Evolutionary conservation across 2,329 filamentous ascomycete genomes (phyloP).

Genomic region (Xylaria multiplex): DNA sequence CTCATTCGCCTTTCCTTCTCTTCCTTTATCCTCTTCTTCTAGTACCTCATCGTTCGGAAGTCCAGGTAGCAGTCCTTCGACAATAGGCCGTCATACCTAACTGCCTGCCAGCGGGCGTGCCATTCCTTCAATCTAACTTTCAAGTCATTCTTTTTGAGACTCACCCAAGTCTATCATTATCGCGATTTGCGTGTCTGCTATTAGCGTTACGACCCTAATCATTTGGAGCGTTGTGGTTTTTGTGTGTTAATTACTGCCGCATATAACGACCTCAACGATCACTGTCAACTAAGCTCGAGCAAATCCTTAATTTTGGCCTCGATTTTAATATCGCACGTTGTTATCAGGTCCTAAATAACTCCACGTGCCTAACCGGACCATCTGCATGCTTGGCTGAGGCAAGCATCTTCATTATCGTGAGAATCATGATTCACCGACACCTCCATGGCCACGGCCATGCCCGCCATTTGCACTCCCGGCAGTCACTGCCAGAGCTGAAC

Average conservation of each 20-base stretch:
- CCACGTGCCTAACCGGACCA: background rate
- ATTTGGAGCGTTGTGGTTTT: conserved; percentile 18
- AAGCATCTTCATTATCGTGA: conserved; percentile 17
- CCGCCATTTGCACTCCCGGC: conserved; percentile 41
- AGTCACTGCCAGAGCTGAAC: conserved; percentile 32
- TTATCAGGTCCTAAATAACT: conserved; percentile 5
- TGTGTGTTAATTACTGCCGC: conserved; percentile 16
- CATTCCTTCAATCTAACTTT: conserved; percentile 62
- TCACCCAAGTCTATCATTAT: conserved; percentile 45
- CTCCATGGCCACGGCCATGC: conserved; percentile 44
- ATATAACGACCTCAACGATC: conserved; percentile 33
- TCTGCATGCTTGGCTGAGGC: conserved; percentile 7
- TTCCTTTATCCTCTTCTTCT: conserved; percentile 45
- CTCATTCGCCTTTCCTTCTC: conserved; percentile 42
- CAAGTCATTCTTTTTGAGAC: conserved; percentile 55
- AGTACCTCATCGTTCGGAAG: conserved; percentile 44
- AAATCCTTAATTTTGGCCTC: conserved; percentile 18
- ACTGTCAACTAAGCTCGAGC: conserved; percentile 26
- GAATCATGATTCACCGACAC: conserved; percentile 40
- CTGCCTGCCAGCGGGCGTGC: conserved; percentile 67
- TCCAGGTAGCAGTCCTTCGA: conserved; percentile 46
- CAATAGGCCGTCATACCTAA: conserved; percentile 50
- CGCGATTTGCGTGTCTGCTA: conserved; percentile 34
- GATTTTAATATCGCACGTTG: background rate
- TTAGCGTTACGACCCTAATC: conserved; percentile 35